phyloP scores from a whole-genome alignment of 1,139 yeast species.

The Scheffersomyces stambukii region DNA sequence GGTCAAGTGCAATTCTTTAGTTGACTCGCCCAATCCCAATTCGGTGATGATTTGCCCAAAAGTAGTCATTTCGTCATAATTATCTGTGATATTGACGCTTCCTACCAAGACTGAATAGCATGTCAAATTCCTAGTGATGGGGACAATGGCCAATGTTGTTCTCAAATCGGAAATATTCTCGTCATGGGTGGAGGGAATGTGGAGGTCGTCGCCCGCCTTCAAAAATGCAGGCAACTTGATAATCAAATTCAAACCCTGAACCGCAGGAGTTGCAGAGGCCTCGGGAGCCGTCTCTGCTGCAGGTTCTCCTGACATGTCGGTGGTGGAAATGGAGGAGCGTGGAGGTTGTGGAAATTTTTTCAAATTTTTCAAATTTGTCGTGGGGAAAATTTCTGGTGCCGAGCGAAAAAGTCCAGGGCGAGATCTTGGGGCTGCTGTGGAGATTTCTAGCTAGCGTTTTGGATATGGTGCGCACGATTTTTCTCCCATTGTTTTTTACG shows the following conservation, averaged over 20 bases:
- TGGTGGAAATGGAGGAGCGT: neutral
- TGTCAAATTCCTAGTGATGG: conserved; percentile 57
- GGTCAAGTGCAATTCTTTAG: conserved; percentile 16
- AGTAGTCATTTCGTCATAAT: conserved; percentile 30
- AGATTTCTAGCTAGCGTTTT: too few relatives aligned
- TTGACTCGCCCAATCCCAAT: conserved; percentile 17
- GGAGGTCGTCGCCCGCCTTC: conserved; percentile 12
- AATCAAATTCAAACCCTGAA: conserved; percentile 22
- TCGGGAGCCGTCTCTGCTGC: conserved; percentile 11
- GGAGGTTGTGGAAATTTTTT: conserved; percentile 3
- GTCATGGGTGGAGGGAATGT: conserved; percentile 18
- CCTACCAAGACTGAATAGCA: conserved; percentile 47
- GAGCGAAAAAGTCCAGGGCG: neutral
- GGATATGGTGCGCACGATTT: conserved; percentile 1
- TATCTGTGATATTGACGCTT: conserved; percentile 29
- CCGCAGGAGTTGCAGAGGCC: conserved; percentile 10
- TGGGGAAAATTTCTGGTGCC: neutral
- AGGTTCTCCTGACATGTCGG: conserved; percentile 2
- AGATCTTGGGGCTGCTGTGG: too few relatives aligned
- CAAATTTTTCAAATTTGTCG: neutral
- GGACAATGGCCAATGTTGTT: conserved; percentile 52
- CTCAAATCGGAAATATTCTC: conserved; percentile 58
- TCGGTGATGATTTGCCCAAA: conserved; percentile 26
- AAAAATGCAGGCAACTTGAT: conserved; percentile 31
- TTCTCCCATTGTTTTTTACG: conserved; percentile 1